Base-by-base conservation (phyloP, 352 stramenopile genomes). In the Pythium diclinum region DNA sequence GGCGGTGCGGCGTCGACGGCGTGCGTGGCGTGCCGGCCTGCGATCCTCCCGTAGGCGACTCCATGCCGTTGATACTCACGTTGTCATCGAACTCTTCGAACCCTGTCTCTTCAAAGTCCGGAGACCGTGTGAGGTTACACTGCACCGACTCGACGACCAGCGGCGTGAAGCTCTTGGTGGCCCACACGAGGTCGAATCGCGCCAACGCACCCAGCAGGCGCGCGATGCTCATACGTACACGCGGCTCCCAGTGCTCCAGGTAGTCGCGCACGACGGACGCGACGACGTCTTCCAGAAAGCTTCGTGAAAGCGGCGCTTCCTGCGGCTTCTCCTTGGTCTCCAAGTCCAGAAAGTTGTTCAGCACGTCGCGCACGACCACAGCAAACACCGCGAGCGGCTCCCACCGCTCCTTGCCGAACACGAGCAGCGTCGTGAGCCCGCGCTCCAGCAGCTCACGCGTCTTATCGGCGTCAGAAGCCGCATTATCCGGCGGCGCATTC, bases 221-320 rank as follows among this genome's bases (percentile, higher is more conserved):
- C 13, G 78, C 86, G n/a, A 97, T 76, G 19, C 75, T 73, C 62
- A 89, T 88, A 36, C 90, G 81, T 48, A 97, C 85, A 38, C 89
- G 75, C 25, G 89, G 87, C 65, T 97, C 89, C 38, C 83, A 89
- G 73, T 94, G 87, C 68, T 96, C 87, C n/a, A 96, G 58, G 56
- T 89, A 71, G 59, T 79, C 69, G 63, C 86, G 69, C 42, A 77
- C 52, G 14, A 73, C 63, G 38, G 74, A 44, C 63, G 69, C 65
- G 3, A 91, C 67, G 7, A 68, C 80, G 5, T 79, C 74, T 14
- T 73, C 69, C 17, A 91, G 17, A 30, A 89, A 89, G 7, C 14
- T 23, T 17, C 75, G 57, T 11, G 79, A 75, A 1, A 91, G 65
- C 14, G 78, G 76, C 1, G 30, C 23, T 3, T 6, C 16, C 9